Evolutionary conservation across 2,329 filamentous ascomycete genomes (phyloP).

Genomic region (Myriosclerotinia scirpicola): DNA sequence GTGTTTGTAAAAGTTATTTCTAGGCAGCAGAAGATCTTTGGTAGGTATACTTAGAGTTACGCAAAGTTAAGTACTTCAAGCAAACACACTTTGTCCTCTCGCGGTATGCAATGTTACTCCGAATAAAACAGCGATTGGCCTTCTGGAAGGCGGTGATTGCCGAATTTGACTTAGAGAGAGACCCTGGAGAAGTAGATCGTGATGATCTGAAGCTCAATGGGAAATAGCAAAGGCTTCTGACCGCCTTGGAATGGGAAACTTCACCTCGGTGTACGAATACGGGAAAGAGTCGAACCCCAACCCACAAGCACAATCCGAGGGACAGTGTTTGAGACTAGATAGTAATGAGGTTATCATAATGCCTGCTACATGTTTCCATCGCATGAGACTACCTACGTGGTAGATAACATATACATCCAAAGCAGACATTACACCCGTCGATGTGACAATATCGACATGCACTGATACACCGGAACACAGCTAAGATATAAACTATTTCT

Average conservation of each 20-base stretch:
- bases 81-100: constrained; percentile 14
- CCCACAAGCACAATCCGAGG: constrained; percentile 7
- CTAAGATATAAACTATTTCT: background rate
- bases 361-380: constrained; percentile 6
- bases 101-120: constrained; percentile 5
- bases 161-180: background rate
- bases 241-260: constrained; percentile 4
- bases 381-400: background rate
- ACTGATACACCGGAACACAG: constrained; percentile 3
- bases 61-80: background rate
- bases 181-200: background rate
- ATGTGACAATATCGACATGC: constrained; percentile 10
- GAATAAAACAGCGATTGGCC: constrained; percentile 14
- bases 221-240: background rate
- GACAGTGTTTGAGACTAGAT: background rate
- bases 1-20: background rate
- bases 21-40: background rate
- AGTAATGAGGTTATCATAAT: background rate
- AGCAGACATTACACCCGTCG: background rate
- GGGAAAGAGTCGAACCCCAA: constrained; percentile 11
- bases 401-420: background rate
- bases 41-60: constrained; percentile 3
- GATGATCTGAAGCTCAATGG: background rate
- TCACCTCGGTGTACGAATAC: constrained; percentile 15
- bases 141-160: background rate